Base-by-base conservation (phyloP, 345 rosid genomes). In the Microcos paniculata region DNA sequence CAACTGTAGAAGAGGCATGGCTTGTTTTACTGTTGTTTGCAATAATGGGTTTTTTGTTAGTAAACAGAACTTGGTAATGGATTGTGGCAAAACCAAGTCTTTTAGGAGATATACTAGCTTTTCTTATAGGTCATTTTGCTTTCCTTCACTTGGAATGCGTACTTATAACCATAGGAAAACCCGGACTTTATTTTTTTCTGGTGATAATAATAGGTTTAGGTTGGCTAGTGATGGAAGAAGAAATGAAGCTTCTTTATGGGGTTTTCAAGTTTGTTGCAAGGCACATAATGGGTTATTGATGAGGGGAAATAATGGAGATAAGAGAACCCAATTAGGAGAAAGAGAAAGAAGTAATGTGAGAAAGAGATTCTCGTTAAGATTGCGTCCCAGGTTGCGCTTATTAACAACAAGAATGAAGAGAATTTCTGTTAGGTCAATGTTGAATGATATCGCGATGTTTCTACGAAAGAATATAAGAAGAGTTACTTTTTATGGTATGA, bases 341-440 rank as follows among this genome's bases (percentile, higher is more conserved):
- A 71, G 79, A 74, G 79, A 75, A 26, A 74, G 74, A 70, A 69
- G 81, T 69, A 58, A 76, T 71, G 53, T 77, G 79, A 80, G 85
- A 23, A 87, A 77, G 83, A 86, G 79, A 68, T 86, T 89, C 73
- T 85, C 90, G 0, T 70, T 90, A 49, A 87, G 99, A 80, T 76
- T 93, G 80, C 81, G 93, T 38, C 91, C 98, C 3, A 81, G 98
- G 76, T 79, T 96, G 81, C 76, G 96, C 30, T 84, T 90, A 46
- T 77, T 96, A 64, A 80, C 76, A 2, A 76, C 70, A 26, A 82
- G 84, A 74, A 76, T 89, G 84, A 86, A 85, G 76, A 88, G 91
- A 58, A 78, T 89, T 68, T 81, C 88, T 4, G 67, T 82, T 66
- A 86, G 86, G 82, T 87, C 92, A 40, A 72, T 80, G 65, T 67